Conservation (phyloP, 129 eudicot genomes). For the Mikania micrantha region DNA sequence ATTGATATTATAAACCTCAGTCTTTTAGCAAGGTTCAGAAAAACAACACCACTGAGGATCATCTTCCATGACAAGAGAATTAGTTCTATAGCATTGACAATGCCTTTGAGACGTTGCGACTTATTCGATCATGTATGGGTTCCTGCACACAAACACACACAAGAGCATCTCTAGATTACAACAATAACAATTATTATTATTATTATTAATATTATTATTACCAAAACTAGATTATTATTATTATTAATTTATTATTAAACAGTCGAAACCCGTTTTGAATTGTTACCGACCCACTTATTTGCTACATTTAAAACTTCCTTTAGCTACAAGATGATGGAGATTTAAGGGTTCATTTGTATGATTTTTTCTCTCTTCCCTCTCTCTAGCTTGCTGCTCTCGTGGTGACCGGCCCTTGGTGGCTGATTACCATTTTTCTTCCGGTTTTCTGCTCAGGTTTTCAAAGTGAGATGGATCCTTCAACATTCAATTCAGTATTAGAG, state of each 20-base stretch:
- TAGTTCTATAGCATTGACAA: slow-evolving; percentile 37
- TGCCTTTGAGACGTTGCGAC: slow-evolving; percentile 65
- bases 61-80: background rate
- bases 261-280: background rate
- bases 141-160: slow-evolving; percentile 53
- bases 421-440: too few species aligned
- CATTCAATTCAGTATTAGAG: too few species aligned
- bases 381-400: too few species aligned
- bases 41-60: background rate
- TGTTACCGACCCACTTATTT: background rate
- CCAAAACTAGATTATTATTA: background rate
- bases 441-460: too few species aligned
- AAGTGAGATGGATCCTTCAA: too few species aligned
- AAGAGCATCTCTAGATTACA: background rate
- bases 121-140: slow-evolving; percentile 75
- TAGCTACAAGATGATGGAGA: background rate
- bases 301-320: background rate
- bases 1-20: background rate
- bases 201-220: too few species aligned
- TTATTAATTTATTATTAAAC: too few species aligned
- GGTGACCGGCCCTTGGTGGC: too few species aligned
- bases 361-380: too few species aligned
- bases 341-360: too few species aligned
- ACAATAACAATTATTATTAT: background rate
- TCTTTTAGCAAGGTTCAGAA: background rate